Percentiles rank a stretch among this genome's conserved stretches.
These are phyloP conservation scores for Dendrobium chrysotoxum DNA, from an alignment of 106 monocot species.

Conservation along the genomic window DNA sequence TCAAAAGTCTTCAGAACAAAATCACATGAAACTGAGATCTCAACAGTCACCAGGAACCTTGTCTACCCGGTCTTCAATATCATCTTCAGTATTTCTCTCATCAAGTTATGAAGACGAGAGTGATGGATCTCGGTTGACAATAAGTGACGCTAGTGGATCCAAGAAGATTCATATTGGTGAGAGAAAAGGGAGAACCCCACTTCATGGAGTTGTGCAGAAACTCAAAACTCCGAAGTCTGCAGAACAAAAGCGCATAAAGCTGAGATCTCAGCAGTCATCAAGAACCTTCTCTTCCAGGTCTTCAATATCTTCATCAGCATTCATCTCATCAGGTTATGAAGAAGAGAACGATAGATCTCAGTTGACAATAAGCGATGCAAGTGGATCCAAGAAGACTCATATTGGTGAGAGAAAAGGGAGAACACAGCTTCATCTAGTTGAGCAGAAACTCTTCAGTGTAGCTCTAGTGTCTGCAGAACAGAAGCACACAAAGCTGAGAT, in stretches of 20 bases:
- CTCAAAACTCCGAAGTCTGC: background rate
- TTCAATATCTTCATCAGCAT: slow-evolving; percentile 9
- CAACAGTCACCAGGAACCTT: slow-evolving; percentile 4
- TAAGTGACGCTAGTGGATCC: background rate
- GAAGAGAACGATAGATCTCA: slow-evolving; percentile 8
- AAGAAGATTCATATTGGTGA: background rate
- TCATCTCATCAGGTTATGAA: background rate
- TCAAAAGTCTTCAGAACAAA: slow-evolving; percentile 6
- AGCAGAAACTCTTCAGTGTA: slow-evolving; percentile 14
- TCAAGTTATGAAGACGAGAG: background rate
- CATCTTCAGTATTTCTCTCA: slow-evolving; percentile 15
- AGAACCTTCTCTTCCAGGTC: slow-evolving; percentile 7
- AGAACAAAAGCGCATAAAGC: slow-evolving; percentile 9
- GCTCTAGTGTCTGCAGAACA: slow-evolving; percentile 4
- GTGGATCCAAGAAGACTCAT: background rate
- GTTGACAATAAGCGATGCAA: background rate
- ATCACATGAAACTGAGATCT: slow-evolving; percentile 3
- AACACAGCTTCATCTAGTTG: slow-evolving; percentile 23
- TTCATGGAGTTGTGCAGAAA: slow-evolving; percentile 33
- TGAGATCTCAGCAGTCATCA: slow-evolving; percentile 3
- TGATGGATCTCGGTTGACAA: slow-evolving; percentile 8
- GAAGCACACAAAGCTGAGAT: slow-evolving; percentile 6
- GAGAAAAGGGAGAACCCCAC: slow-evolving; percentile 7
- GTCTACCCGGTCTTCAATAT: background rate
- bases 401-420: slow-evolving; percentile 8